phyloP scores from a whole-genome alignment of 805 yeast species.

The Suhomyces vadensis region DNA sequence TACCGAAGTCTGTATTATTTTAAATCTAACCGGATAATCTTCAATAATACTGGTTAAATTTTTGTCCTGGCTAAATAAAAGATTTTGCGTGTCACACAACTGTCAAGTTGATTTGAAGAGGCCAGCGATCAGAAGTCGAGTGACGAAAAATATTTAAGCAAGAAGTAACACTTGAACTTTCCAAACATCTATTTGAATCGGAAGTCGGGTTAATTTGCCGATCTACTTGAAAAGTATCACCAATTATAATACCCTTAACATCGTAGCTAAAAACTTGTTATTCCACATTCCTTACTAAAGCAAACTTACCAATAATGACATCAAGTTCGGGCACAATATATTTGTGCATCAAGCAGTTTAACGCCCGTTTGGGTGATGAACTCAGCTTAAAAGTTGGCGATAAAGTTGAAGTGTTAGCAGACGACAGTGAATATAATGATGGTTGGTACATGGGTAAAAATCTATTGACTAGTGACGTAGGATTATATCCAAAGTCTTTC shows the following conservation, averaged over 20 bases:
- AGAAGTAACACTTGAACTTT: too few species aligned
- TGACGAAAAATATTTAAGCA: too few species aligned
- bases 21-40: background rate
- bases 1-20: background rate
- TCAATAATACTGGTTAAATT: too few species aligned
- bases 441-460: slow-evolving; percentile 97
- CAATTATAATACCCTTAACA: background rate
- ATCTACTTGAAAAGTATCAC: too few species aligned
- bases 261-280: background rate
- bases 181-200: too few species aligned
- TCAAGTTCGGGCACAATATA: slow-evolving; percentile 31
- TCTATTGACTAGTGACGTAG: slow-evolving; percentile 68
- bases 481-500: slow-evolving; percentile 88
- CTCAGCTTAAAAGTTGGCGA: slow-evolving; percentile 79
- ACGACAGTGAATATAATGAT: slow-evolving; percentile 90
- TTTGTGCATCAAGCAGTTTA: slow-evolving; percentile 80
- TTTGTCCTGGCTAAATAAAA: too few species aligned
- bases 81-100: too few species aligned
- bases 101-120: too few species aligned
- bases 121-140: too few species aligned
- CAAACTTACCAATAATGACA: slow-evolving; percentile 5
- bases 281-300: background rate
- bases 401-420: slow-evolving; percentile 82
- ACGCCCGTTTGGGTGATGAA: slow-evolving; percentile 88
- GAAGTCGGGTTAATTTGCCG: too few species aligned